Evolutionary conservation across 495 filamentous ascomycete species (phyloP).

Genomic region (Xanthoparmelia taractica): DNA sequence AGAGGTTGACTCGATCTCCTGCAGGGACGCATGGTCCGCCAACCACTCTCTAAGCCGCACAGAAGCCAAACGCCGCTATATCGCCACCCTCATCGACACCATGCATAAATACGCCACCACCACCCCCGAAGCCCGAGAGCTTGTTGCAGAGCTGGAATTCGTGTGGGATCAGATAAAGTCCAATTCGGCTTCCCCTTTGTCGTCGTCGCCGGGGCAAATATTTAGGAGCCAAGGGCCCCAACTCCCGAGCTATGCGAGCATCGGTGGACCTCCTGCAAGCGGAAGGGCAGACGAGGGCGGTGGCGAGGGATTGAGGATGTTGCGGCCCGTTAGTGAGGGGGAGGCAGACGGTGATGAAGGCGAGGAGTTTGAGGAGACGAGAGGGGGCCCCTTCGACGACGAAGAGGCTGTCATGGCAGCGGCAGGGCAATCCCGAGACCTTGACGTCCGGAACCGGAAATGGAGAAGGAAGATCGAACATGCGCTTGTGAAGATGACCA

Average conservation of each 20-base stretch:
- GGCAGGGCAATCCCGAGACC: slow-evolving; percentile 13
- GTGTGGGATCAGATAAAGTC: slow-evolving; percentile 97
- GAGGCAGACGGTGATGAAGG: slow-evolving; percentile 48
- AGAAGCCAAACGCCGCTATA: slow-evolving; percentile 90
- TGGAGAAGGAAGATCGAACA: slow-evolving; percentile 82
- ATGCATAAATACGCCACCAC: slow-evolving; percentile 89
- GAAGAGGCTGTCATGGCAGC: slow-evolving; percentile 18
- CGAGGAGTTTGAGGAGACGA: slow-evolving; percentile 29
- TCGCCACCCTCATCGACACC: slow-evolving; percentile 85
- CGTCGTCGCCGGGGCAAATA: slow-evolving; percentile 18
- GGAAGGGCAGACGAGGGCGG: slow-evolving; percentile 29
- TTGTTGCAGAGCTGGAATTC: slow-evolving; percentile 93
- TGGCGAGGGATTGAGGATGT: slow-evolving; percentile 48
- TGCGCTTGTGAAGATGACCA: slow-evolving; percentile 80
- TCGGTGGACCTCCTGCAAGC: slow-evolving; percentile 29
- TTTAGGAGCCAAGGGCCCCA: neutral
- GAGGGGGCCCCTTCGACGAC: slow-evolving; percentile 23
- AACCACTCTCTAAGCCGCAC: slow-evolving; percentile 74
- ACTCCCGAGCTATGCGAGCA: slow-evolving; percentile 30
- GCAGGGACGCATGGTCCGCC: slow-evolving; percentile 81
- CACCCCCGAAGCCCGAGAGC: slow-evolving; percentile 74
- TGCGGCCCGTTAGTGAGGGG: slow-evolving; percentile 74
- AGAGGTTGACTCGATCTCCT: neutral
- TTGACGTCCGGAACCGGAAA: slow-evolving; percentile 35
- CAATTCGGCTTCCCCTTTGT: slow-evolving; percentile 51